These are phyloP conservation scores for Oldenlandia corymbosa DNA, from an alignment of 257 asterid genomes.

Conservation along the genomic window DNA sequence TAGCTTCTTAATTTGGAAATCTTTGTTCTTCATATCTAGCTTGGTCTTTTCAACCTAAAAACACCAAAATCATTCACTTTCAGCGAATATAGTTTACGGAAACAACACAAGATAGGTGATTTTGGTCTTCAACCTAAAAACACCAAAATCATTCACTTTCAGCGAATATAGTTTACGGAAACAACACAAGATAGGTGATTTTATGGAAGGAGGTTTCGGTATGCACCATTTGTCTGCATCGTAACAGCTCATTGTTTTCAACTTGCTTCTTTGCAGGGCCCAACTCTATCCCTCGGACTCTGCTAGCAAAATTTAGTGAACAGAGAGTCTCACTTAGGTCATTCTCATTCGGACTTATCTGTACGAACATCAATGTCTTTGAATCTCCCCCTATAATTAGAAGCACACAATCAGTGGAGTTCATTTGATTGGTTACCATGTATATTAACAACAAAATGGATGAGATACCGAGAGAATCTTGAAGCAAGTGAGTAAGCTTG, in stretches of 20 bases:
- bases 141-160: conserved; percentile 2
- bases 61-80: conserved; percentile 3
- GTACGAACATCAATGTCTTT: conserved; percentile 92
- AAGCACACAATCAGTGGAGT: not conserved
- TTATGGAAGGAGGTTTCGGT: not conserved
- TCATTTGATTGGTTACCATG: not conserved
- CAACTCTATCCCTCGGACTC: conserved; percentile 91
- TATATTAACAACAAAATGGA: not conserved
- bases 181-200: not conserved
- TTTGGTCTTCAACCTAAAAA: too few relatives aligned
- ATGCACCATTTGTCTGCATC: conserved; percentile 75
- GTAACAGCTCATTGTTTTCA: conserved; percentile 72
- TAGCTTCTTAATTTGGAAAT: conserved; percentile 64
- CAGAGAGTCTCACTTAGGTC: conserved; percentile 85
- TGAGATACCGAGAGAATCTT: conserved; percentile 85
- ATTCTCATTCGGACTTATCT: conserved; percentile 88
- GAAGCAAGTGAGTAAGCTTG: conserved; percentile 96
- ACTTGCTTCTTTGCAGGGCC: conserved; percentile 95
- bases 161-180: not conserved
- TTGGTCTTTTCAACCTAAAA: conserved; percentile 68
- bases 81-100: not conserved
- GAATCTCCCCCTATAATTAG: conserved; percentile 81
- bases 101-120: not conserved
- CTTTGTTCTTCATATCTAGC: conserved; percentile 78
- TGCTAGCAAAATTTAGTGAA: conserved; percentile 89